Percentiles rank a stretch among this genome's conserved stretches.
Evolutionary conservation across 768 basidiomycete species (phyloP).

Genomic region (Calvatia gigantea): DNA sequence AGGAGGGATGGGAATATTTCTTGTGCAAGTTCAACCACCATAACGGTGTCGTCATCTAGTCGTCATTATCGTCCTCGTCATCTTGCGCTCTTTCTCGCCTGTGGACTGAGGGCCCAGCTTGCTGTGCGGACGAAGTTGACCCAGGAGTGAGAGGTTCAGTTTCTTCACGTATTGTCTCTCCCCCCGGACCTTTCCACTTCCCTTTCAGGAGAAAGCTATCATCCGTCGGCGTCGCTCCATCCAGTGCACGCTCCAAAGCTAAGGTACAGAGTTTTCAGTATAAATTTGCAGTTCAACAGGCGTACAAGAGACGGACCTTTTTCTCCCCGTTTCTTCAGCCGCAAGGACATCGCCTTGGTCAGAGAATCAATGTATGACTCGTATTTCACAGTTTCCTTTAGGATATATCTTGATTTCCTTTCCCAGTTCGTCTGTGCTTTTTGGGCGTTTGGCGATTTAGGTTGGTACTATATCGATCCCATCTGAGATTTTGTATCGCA

Average conservation of each 20-base stretch:
- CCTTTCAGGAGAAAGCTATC: slow-evolving; percentile 22
- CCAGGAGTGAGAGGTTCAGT: slow-evolving; percentile 29
- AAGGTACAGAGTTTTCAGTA: background rate
- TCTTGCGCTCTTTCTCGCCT: background rate
- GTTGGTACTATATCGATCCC: slow-evolving; percentile 58
- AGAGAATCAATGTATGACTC: slow-evolving; percentile 92
- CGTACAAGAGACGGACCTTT: slow-evolving; percentile 40
- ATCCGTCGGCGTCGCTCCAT: slow-evolving; percentile 27
- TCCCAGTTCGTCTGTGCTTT: slow-evolving; percentile 92
- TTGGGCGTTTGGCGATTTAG: slow-evolving; percentile 65
- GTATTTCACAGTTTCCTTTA: slow-evolving; percentile 94
- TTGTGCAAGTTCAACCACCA: background rate
- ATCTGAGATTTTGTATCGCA: slow-evolving; percentile 12
- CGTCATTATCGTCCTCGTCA: slow-evolving; percentile 1
- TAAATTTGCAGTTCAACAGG: slow-evolving; percentile 1
- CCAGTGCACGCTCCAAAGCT: slow-evolving; percentile 33
- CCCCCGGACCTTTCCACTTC: slow-evolving; percentile 30
- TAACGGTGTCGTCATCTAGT: background rate
- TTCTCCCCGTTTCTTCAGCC: slow-evolving; percentile 88
- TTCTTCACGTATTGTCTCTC: slow-evolving; percentile 31
- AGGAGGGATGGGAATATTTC: background rate
- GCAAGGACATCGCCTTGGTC: slow-evolving; percentile 74
- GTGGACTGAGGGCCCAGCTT: background rate
- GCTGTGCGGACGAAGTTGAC: slow-evolving; percentile 20
- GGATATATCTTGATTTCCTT: slow-evolving; percentile 83